A percentile compares a stretch with the other conserved stretches of the same genome.
These are phyloP conservation scores for Scheffersomyces ergatensis DNA, from an alignment of 805 yeast species.

Conservation along the genomic window DNA sequence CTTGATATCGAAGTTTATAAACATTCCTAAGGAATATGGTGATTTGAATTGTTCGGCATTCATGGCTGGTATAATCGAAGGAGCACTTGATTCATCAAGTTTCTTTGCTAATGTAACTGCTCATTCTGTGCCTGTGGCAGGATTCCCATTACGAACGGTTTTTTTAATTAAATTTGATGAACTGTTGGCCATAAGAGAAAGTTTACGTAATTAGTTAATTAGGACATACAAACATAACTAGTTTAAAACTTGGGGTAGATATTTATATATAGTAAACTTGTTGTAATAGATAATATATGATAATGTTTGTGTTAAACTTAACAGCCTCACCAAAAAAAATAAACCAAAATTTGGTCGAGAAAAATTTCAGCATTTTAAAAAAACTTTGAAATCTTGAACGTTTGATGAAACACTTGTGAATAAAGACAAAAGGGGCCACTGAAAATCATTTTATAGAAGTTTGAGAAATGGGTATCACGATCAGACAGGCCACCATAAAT, in stretches of 20 bases:
- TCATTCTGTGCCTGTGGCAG: constrained; percentile 65
- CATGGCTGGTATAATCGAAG: constrained; percentile 83
- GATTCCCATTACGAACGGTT: constrained; percentile 65
- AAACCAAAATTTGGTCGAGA: too few relatives aligned
- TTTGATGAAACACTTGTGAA: too few relatives aligned
- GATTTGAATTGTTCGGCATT: constrained; percentile 79
- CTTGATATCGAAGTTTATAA: constrained; percentile 64
- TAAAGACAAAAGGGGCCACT: too few relatives aligned
- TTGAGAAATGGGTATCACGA: constrained; percentile 74
- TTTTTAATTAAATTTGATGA: constrained; percentile 71
- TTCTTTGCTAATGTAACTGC: constrained; percentile 81
- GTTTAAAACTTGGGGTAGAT: too few relatives aligned
- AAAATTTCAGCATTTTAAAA: too few relatives aligned
- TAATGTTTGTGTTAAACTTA: too few relatives aligned
- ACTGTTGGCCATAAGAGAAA: constrained; percentile 54
- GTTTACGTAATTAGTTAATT: constrained; percentile 26
- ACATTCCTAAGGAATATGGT: constrained; percentile 77
- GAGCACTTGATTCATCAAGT: constrained; percentile 69
- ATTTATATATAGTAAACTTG: too few relatives aligned
- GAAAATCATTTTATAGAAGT: neutral
- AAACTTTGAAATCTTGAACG: too few relatives aligned
- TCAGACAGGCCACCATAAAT: constrained; percentile 80
- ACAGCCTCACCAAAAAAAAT: too few relatives aligned
- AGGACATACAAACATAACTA: too few relatives aligned
- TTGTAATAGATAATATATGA: too few relatives aligned